phyloP scores from a whole-genome alignment of 2,329 filamentous ascomycete species.

The Aspergillus terreus region DNA sequence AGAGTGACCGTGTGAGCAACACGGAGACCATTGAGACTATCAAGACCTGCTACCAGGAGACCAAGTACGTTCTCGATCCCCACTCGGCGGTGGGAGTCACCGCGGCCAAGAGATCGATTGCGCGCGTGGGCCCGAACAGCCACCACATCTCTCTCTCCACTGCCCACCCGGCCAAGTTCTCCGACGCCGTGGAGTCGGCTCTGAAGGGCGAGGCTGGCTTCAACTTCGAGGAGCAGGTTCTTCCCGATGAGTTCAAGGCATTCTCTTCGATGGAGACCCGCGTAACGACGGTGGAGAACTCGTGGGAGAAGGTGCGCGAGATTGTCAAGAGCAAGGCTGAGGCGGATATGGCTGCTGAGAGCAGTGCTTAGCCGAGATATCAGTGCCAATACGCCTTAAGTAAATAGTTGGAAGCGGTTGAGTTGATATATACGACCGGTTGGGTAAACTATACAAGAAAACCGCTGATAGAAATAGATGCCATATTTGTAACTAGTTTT shows the following conservation, averaged over 20 bases:
- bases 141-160: constrained; percentile 84
- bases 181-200: constrained; percentile 75
- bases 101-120: constrained; percentile 67
- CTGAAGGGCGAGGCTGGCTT: constrained; percentile 69
- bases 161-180: constrained; percentile 94
- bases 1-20: constrained; percentile 68
- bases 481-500: no score
- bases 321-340: constrained; percentile 72
- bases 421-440: no score
- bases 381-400: no score
- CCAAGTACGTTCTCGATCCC: constrained; percentile 82
- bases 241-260: constrained; percentile 77
- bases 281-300: constrained; percentile 54
- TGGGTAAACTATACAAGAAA: no score
- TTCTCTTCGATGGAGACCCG: constrained; percentile 72
- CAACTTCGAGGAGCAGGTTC: constrained; percentile 66
- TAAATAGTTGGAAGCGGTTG: no score
- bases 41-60: constrained; percentile 50
- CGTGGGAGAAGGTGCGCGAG: constrained; percentile 69
- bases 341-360: constrained; percentile 30
- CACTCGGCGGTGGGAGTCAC: constrained; percentile 86
- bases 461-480: no score
- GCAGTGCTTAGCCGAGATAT: constrained; percentile 2
- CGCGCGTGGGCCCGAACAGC: constrained; percentile 44
- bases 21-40: constrained; percentile 66